Evolutionary conservation across 2,329 filamentous ascomycete species (phyloP).

Genomic region (Paraconiothyrium sp.): DNA sequence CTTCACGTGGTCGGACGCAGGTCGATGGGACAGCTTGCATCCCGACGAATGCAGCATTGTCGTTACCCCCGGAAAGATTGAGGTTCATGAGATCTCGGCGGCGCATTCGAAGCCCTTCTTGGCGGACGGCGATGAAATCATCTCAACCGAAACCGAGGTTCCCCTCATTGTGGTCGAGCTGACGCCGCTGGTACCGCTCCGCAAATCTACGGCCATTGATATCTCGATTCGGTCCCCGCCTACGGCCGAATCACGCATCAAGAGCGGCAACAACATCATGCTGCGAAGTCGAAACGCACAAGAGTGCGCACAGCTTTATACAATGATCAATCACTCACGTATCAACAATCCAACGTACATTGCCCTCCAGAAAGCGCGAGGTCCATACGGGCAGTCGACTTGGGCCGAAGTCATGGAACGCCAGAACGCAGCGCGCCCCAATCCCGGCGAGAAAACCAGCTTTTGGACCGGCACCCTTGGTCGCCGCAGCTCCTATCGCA

Average conservation of each 20-base stretch:
- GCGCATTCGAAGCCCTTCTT: conserved; percentile 55
- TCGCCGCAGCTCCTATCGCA: conserved; percentile 65
- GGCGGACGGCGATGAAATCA: conserved; percentile 52
- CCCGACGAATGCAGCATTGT: conserved; percentile 70
- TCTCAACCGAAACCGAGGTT: conserved; percentile 48
- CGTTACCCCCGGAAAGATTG: conserved; percentile 71
- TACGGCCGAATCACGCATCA: conserved; percentile 75
- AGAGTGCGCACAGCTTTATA: conserved; percentile 85
- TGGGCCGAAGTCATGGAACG: conserved; percentile 64
- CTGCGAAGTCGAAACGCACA: conserved; percentile 81
- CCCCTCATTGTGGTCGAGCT: conserved; percentile 79
- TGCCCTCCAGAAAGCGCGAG: conserved; percentile 76
- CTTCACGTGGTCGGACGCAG: conserved; percentile 69
- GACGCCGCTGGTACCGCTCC: conserved; percentile 88
- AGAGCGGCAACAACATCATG: conserved; percentile 80
- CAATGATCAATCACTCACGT: conserved; percentile 85
- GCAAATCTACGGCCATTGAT: conserved; percentile 90
- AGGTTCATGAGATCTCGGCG: conserved; percentile 67
- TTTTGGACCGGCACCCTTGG: conserved; percentile 59
- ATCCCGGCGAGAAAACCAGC: conserved; percentile 53
- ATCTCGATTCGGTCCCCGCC: conserved; percentile 92
- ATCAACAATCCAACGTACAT: conserved; percentile 94
- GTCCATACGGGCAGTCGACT: conserved; percentile 59
- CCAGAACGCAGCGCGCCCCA: conserved; percentile 56
- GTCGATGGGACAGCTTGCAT: conserved; percentile 68